These are phyloP conservation scores for Cytospora piceae DNA, from an alignment of 2,329 filamentous ascomycete species.

Conservation along the genomic window DNA sequence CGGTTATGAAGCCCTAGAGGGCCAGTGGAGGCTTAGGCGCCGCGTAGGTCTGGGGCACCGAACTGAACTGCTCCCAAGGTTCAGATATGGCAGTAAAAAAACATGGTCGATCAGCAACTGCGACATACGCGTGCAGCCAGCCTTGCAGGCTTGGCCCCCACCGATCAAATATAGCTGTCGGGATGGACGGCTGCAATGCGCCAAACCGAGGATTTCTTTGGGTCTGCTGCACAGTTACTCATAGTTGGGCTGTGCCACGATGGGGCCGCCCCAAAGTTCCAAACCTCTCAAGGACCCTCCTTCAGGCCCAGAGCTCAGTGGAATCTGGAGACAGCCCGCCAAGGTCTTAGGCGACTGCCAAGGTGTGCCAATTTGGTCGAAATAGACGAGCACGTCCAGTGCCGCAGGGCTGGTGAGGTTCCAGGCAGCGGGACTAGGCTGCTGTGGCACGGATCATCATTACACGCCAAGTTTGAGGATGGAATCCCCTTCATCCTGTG, in stretches of 20 bases:
- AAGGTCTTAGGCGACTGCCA: conserved; percentile 19
- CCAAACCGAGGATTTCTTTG: not conserved
- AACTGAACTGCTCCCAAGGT: conserved; percentile 15
- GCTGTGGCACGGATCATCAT: conserved; percentile 16
- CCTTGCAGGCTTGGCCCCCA: not conserved
- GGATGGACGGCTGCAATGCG: not conserved
- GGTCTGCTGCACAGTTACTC: not conserved
- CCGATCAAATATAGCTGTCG: not conserved
- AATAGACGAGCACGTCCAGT: conserved; percentile 9
- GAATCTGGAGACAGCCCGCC: conserved; percentile 21
- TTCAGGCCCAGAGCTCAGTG: not conserved
- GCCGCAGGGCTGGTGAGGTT: not conserved
- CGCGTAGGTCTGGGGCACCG: not conserved
- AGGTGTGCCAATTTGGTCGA: conserved; percentile 20
- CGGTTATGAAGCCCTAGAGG: too few relatives aligned
- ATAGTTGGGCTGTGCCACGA: not conserved
- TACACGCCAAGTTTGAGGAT: conserved; percentile 6
- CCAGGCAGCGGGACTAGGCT: not conserved
- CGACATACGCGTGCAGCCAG: not conserved
- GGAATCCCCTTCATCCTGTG: not conserved
- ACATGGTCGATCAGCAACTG: not conserved
- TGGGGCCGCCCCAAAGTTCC: not conserved
- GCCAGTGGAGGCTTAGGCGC: conserved; percentile 16
- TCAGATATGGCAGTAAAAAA: conserved; percentile 6
- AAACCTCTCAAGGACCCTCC: not conserved